Evolutionary conservation across 2,329 filamentous ascomycete species (phyloP).

Genomic region (Plenodomus lindquistii): DNA sequence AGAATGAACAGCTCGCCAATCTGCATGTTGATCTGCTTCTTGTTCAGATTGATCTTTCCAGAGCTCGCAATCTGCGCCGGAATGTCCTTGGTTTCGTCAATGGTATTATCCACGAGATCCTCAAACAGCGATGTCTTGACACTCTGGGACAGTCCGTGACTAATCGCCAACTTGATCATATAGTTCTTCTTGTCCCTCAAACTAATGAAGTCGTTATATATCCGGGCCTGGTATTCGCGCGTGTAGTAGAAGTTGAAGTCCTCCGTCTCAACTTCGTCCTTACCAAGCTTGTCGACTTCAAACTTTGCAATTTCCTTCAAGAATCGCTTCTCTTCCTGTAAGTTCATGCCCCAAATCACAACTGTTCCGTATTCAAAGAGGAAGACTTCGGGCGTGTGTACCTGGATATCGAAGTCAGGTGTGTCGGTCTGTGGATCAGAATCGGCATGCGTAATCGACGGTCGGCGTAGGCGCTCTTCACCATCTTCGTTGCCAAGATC

Average conservation of each 20-base stretch:
- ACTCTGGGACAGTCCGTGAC: conserved; percentile 90
- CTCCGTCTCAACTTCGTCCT: conserved; percentile 91
- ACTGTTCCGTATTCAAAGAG: conserved; percentile 97
- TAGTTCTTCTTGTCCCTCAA: conserved; percentile 92
- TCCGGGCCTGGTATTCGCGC: conserved; percentile 93
- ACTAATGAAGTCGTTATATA: conserved; percentile 99
- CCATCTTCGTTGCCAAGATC: conserved; percentile 31
- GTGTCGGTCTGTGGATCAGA: conserved; percentile 46
- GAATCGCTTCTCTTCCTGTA: conserved; percentile 86
- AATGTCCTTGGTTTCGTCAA: conserved; percentile 89
- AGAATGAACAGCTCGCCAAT: conserved; percentile 98
- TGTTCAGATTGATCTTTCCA: conserved; percentile 85
- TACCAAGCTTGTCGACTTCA: conserved; percentile 83
- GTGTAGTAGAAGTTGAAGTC: conserved; percentile 99
- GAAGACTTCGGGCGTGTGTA: conserved; percentile 93
- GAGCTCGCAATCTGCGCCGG: conserved; percentile 91
- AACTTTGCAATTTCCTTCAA: conserved; percentile 94
- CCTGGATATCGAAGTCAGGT: conserved; percentile 79
- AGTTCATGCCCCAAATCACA: conserved; percentile 97
- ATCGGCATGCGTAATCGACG: conserved; percentile 32
- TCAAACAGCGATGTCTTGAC: conserved; percentile 98
- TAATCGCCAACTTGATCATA: conserved; percentile 97
- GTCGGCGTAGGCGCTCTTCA: conserved; percentile 27
- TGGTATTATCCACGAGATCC: conserved; percentile 90
- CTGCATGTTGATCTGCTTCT: conserved; percentile 97